These are phyloP conservation scores for Cryomyces minteri DNA, from an alignment of 495 filamentous ascomycete species.

Conservation along the genomic window DNA sequence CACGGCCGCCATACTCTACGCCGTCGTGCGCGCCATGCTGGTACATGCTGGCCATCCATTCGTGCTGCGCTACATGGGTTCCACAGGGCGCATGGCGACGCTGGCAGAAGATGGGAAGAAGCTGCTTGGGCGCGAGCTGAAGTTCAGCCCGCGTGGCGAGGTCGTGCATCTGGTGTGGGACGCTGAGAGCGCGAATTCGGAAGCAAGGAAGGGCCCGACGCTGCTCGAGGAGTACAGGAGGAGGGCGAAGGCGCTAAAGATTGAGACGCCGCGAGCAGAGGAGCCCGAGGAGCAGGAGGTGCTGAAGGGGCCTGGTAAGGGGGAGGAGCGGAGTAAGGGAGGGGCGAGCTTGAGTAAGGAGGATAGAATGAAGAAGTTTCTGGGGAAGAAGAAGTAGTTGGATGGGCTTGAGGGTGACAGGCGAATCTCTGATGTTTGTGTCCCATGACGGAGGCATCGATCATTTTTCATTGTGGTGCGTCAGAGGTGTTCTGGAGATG, in stretches of 20 bases:
- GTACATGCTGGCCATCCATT: conserved; percentile 28
- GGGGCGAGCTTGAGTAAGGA: conserved; percentile 20
- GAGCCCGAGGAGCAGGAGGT: conserved; percentile 23
- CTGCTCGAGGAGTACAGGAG: conserved; percentile 48
- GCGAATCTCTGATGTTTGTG: too few relatives aligned
- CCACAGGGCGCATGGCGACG: conserved; percentile 7
- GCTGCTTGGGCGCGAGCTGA: conserved; percentile 53
- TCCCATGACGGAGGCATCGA: too few relatives aligned
- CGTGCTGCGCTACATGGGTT: conserved; percentile 26
- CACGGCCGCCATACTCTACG: conserved; percentile 46
- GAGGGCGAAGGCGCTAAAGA: conserved; percentile 46
- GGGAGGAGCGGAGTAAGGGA: conserved; percentile 20
- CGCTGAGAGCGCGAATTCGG: conserved; percentile 30
- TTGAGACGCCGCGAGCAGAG: conserved; percentile 27
- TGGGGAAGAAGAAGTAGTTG: conserved; percentile 1
- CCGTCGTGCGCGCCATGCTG: conserved; percentile 38
- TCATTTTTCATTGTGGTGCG: too few relatives aligned
- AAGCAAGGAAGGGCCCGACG: conserved; percentile 28
- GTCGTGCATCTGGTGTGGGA: conserved; percentile 55
- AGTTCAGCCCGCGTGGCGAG: too few relatives aligned
- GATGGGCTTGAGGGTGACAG: too few relatives aligned
- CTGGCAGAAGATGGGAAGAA: conserved; percentile 26
- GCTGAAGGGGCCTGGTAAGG: conserved; percentile 12
- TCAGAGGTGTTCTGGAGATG: too few relatives aligned
- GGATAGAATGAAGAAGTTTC: conserved; percentile 26